Percentiles rank a stretch among this genome's conserved stretches.
phyloP scores from a whole-genome alignment of 2,329 filamentous ascomycete genomes.

The Huntiella decipiens region DNA sequence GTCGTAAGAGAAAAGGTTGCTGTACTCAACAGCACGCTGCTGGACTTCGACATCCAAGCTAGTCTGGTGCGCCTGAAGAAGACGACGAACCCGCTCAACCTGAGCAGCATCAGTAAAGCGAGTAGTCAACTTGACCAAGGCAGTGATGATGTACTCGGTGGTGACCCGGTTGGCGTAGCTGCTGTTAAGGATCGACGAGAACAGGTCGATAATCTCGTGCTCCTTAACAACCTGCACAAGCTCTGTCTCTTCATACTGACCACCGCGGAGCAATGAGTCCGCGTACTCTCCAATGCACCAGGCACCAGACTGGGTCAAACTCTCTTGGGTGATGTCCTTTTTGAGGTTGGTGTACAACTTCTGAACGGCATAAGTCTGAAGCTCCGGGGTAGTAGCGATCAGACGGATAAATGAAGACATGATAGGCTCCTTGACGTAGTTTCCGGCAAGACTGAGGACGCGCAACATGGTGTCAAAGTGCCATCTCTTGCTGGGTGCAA shows the following conservation, averaged over 20 bases:
- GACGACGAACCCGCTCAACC: constrained; percentile 61
- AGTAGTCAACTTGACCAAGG: constrained; percentile 85
- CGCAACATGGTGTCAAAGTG: constrained; percentile 95
- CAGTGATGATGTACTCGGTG: constrained; percentile 89
- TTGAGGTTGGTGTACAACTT: constrained; percentile 83
- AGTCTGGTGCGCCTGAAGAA: constrained; percentile 60
- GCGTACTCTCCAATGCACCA: constrained; percentile 98
- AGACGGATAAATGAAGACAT: constrained; percentile 90
- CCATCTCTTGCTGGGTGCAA: constrained; percentile 93
- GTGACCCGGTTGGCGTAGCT: constrained; percentile 82
- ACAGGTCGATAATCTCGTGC: constrained; percentile 81
- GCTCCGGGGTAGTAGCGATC: constrained; percentile 80
- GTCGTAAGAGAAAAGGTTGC: constrained; percentile 83
- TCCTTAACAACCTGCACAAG: constrained; percentile 65
- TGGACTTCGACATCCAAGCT: constrained; percentile 92
- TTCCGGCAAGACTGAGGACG: constrained; percentile 80
- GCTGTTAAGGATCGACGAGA: constrained; percentile 79
- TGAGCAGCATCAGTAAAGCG: constrained; percentile 69
- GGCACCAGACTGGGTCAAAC: constrained; percentile 74
- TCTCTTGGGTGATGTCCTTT: constrained; percentile 95
- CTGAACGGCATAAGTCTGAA: constrained; percentile 91
- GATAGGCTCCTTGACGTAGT: constrained; percentile 96
- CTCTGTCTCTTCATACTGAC: constrained; percentile 87
- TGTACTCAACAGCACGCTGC: constrained; percentile 87
- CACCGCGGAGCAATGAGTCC: constrained; percentile 71